Evolutionary conservation across 2,329 filamentous ascomycete species (phyloP), one percentile per base, ranked within the genome.

Genomic region (Tolypocladium nubicola): DNA sequence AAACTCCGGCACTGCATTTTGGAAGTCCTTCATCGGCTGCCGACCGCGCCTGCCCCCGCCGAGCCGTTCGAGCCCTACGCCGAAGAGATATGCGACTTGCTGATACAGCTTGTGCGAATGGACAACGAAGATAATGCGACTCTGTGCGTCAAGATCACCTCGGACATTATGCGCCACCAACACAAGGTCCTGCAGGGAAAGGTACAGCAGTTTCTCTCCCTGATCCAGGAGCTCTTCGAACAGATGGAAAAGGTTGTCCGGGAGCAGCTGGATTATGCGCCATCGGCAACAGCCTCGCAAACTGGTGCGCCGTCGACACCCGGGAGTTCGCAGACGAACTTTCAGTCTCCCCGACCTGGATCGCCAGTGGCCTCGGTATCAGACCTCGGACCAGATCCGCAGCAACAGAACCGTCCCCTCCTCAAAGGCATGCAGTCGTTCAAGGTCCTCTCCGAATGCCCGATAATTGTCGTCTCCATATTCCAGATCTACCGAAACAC

Each of bases 71-170:
- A 97, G 70, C 88, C 87, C 0, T 95, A 93, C 71, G 92, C 93
- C 43, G 82, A 86, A 62, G 90, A 95, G 68, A 86, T 96, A 60
- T 90, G 97, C 59, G 92, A 97, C 68, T 80, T 96, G 63, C 80
- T 97, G 61, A 93, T 97, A 85, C 82, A 84, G 56, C 77, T 99
- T 58, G 91, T 97, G 59, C 86, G 87, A 64, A 87, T 85, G 47
- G 94, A 99, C 73, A 99, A 99, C 66, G 94, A 99, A 74, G 94
- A 99, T 61, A 99, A 99, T 79, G 94, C 93, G 2, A 90, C 95
- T n/a, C 77, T 99, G 61, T 97, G 93, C 70, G 90, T 99, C 75
- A 99, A 99, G 78, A 96, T 93, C 16, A 90, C 96, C 55, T 97
- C 96, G 77, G 94, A 99, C 69, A 87, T 97, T 62, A 90, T 96